phyloP scores from a whole-genome alignment of 2,329 filamentous ascomycete species.

The Neofusicoccum cordaticola region DNA sequence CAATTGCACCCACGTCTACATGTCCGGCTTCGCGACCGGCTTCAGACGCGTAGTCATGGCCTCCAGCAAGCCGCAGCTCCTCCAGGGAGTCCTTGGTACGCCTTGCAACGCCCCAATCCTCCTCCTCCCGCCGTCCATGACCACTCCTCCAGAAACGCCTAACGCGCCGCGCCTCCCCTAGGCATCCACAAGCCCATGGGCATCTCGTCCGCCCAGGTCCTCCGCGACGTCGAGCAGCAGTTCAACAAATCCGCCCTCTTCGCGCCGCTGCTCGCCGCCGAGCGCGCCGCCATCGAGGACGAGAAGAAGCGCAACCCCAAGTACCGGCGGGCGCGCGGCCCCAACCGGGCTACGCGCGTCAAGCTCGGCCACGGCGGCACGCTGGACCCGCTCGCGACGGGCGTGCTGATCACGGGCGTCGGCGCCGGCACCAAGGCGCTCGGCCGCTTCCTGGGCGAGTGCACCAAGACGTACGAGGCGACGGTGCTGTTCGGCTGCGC shows the following conservation, averaged over 20 bases:
- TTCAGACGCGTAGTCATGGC: background rate
- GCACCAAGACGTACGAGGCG: constrained; percentile 91
- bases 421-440: constrained; percentile 85
- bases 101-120: background rate
- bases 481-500: constrained; percentile 85
- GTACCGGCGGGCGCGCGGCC: constrained; percentile 56
- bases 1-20: background rate
- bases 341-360: constrained; percentile 44
- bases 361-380: constrained; percentile 98
- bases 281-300: constrained; percentile 54
- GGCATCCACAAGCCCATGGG: constrained; percentile 90
- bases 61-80: constrained; percentile 1
- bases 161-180: constrained; percentile 36
- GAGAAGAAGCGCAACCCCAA: constrained; percentile 46
- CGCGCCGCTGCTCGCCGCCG: constrained; percentile 68
- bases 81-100: constrained; percentile 16
- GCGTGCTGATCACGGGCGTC: constrained; percentile 84
- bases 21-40: background rate
- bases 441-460: constrained; percentile 68
- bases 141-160: background rate
- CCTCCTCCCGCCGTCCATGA: background rate
- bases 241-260: constrained; percentile 83
- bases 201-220: constrained; percentile 83
- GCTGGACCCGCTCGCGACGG: constrained; percentile 88
- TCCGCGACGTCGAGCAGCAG: constrained; percentile 79